phyloP scores from a whole-genome alignment of 2,329 filamentous ascomycete species.

The Scopulariopsis brevicaulis region DNA sequence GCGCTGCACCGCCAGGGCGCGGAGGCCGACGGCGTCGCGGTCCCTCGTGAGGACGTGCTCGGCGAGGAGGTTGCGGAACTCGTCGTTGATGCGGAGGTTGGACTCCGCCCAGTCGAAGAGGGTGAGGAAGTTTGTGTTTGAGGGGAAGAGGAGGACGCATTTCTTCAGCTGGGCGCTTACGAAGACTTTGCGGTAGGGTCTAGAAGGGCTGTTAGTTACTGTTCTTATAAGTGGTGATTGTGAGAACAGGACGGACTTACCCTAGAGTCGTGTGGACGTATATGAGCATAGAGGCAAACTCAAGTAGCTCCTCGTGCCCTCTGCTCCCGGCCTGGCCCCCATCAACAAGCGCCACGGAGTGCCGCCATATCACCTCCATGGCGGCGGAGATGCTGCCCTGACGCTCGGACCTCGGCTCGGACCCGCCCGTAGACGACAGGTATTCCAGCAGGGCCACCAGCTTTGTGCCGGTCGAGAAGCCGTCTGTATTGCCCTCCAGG shows the following conservation, averaged over 20 bases:
- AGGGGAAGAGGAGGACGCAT: constrained; percentile 55
- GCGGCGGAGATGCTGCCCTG: constrained; percentile 48
- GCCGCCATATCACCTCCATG: constrained; percentile 26
- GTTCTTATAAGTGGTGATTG: not conserved
- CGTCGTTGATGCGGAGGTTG: constrained; percentile 62
- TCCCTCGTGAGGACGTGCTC: constrained; percentile 31
- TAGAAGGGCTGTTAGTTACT: constrained; percentile 11
- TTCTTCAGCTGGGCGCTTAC: constrained; percentile 49
- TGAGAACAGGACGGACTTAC: constrained; percentile 22
- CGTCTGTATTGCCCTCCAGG: constrained; percentile 30
- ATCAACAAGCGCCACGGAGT: constrained; percentile 28
- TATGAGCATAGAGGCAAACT: constrained; percentile 56
- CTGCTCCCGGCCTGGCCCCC: constrained; percentile 19
- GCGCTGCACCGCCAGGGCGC: constrained; percentile 38
- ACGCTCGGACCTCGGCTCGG: constrained; percentile 28
- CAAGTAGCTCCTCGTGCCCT: constrained; percentile 53
- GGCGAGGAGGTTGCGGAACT: constrained; percentile 55
- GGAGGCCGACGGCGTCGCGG: constrained; percentile 29
- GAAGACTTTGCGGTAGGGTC: constrained; percentile 55
- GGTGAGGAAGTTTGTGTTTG: constrained; percentile 64
- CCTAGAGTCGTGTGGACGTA: constrained; percentile 51
- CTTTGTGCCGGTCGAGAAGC: constrained; percentile 46
- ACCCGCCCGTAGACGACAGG: constrained; percentile 29
- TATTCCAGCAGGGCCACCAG: constrained; percentile 58
- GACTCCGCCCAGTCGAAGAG: constrained; percentile 66